Conservation (phyloP, 208 protist genomes). For the Trypanosoma grayi region DNA sequence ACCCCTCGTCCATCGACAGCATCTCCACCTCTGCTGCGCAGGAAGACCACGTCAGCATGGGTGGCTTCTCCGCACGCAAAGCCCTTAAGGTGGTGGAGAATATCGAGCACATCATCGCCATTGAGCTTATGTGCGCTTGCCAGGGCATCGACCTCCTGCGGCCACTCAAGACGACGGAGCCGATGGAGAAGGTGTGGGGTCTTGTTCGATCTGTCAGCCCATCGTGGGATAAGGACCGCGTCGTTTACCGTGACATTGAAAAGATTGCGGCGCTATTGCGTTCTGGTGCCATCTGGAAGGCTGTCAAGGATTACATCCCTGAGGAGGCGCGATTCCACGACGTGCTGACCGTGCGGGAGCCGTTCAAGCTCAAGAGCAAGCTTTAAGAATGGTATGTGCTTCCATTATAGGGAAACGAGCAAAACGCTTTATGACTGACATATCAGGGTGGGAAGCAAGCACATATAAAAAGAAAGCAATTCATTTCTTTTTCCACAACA, state of each 20-base stretch:
- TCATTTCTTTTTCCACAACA: too few species aligned
- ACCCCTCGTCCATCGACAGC: conserved; percentile 84
- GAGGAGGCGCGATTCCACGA: conserved; percentile 9
- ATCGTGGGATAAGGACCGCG: conserved; percentile 61
- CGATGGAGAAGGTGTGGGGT: conserved; percentile 52
- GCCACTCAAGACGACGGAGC: conserved; percentile 48
- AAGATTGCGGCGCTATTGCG: conserved; percentile 30
- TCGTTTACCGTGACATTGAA: conserved; percentile 67
- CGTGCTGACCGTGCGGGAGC: conserved; percentile 6
- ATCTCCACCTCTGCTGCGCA: conserved; percentile 80
- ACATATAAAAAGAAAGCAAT: conserved; percentile 11
- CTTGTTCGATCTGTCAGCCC: conserved; percentile 50
- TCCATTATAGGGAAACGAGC: too few species aligned
- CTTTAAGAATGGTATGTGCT: conserved; percentile 15
- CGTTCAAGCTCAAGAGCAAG: conserved; percentile 18
- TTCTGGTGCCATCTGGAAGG: conserved; percentile 26
- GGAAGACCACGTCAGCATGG: conserved; percentile 90
- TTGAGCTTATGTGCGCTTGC: conserved; percentile 65
- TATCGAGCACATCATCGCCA: conserved; percentile 79
- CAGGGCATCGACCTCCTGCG: conserved; percentile 82
- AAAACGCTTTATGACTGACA: not conserved
- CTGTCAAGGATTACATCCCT: conserved; percentile 17
- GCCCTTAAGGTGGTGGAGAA: conserved; percentile 65
- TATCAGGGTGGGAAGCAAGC: not conserved
- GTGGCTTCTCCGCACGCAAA: conserved; percentile 64